A percentile compares a stretch with the other conserved stretches of the same genome.
Evolutionary conservation across 495 filamentous ascomycete genomes (phyloP).

Genomic region (Penicillium robsamsonii): DNA sequence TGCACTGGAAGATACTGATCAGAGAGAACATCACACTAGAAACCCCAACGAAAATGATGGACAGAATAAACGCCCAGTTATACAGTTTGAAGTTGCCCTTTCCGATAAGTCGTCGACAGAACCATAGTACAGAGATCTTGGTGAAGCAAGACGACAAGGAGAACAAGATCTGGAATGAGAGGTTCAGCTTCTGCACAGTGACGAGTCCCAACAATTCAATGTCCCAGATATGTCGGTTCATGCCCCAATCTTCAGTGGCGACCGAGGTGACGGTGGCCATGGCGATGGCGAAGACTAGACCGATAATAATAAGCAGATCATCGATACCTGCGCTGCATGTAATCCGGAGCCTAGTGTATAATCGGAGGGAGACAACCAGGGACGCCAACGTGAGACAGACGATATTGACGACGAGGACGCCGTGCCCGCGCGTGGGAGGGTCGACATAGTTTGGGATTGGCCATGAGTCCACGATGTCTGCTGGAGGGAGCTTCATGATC

Average conservation of each 20-base stretch:
- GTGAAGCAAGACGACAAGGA: conserved; percentile 52
- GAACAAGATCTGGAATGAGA: conserved; percentile 54
- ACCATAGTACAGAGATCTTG: conserved; percentile 57
- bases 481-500: conserved; percentile 46
- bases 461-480: conserved; percentile 46
- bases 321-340: conserved; percentile 49
- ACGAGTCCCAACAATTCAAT: conserved; percentile 36
- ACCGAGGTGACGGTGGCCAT: conserved; percentile 46
- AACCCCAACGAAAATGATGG: conserved; percentile 44
- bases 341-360: conserved; percentile 50
- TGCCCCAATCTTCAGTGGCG: conserved; percentile 45
- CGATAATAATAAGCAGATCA: conserved; percentile 48
- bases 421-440: conserved; percentile 49
- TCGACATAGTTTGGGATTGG: conserved; percentile 55
- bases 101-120: conserved; percentile 53
- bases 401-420: conserved; percentile 42
- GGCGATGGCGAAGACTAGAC: conserved; percentile 35
- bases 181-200: conserved; percentile 43
- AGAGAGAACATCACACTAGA: conserved; percentile 49
- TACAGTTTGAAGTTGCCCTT: conserved; percentile 39
- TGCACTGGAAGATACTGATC: conserved; percentile 56
- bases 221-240: conserved; percentile 59
- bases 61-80: conserved; percentile 40
- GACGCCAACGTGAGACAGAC: conserved; percentile 39
- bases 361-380: conserved; percentile 41